Conservation (phyloP, 202 grass and related monocot genomes). For the Cymbopogon flexuosus region DNA sequence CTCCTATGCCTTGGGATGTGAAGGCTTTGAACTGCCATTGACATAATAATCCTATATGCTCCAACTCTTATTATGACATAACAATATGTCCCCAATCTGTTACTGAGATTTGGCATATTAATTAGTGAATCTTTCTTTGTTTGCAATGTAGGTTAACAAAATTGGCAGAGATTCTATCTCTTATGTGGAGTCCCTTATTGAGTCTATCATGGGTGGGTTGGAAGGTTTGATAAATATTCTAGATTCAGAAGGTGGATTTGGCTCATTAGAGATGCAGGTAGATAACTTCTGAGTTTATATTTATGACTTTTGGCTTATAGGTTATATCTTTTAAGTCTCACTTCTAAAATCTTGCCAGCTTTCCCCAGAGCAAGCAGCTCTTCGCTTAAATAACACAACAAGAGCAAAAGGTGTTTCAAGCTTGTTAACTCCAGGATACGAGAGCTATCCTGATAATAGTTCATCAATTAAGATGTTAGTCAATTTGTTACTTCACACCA, state of each 20-base stretch:
- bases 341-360: constrained; percentile 52
- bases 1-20: neutral
- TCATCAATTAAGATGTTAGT: constrained; percentile 96
- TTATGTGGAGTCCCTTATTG: constrained; percentile 93
- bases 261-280: constrained; percentile 98
- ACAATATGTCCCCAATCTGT: neutral
- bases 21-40: neutral
- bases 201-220: constrained; percentile 99
- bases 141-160: constrained; percentile 71
- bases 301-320: constrained; percentile 16
- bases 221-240: constrained; percentile 99
- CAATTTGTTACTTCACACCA: constrained; percentile 27
- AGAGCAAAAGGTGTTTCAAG: constrained; percentile 69
- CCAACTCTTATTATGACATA: neutral
- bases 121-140: constrained; percentile 27
- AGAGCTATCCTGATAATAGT: constrained; percentile 94
- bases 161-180: constrained; percentile 94
- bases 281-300: constrained; percentile 34
- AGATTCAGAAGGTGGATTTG: constrained; percentile 96
- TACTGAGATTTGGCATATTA: constrained; percentile 22
- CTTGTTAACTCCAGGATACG: constrained; percentile 75
- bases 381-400: constrained; percentile 67
- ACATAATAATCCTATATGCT: constrained; percentile 24
- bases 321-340: constrained; percentile 19
- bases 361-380: constrained; percentile 92